Percentiles rank a stretch among this genome's conserved stretches.
phyloP scores from a whole-genome alignment of 2,329 filamentous ascomycete species.

The Aureobasidium leucospermi region DNA sequence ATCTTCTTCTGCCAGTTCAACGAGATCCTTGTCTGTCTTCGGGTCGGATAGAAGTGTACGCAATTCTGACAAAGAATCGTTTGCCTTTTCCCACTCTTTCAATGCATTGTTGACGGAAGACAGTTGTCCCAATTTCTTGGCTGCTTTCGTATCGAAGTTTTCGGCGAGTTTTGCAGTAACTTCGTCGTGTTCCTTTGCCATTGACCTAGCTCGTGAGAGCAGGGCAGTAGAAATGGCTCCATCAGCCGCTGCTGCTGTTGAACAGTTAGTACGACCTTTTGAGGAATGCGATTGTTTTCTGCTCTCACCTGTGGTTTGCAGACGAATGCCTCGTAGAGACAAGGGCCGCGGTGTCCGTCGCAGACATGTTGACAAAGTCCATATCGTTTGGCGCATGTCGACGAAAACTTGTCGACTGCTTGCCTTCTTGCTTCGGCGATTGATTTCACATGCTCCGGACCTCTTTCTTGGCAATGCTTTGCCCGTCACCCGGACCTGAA shows the following conservation, averaged over 20 bases:
- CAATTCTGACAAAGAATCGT: constrained; percentile 60
- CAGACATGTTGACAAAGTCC: constrained; percentile 21
- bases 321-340: constrained; percentile 12
- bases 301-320: constrained; percentile 18
- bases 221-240: constrained; percentile 46
- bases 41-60: constrained; percentile 66
- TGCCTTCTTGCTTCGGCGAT: background rate
- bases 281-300: background rate
- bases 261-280: background rate
- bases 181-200: constrained; percentile 49
- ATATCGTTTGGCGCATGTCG: constrained; percentile 15
- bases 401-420: constrained; percentile 7
- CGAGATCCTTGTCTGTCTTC: constrained; percentile 52
- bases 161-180: constrained; percentile 46
- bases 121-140: constrained; percentile 53
- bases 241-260: constrained; percentile 12
- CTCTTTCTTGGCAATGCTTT: background rate
- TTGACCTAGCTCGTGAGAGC: constrained; percentile 47
- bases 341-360: constrained; percentile 14
- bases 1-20: constrained; percentile 58
- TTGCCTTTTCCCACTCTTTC: constrained; percentile 51
- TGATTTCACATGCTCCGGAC: constrained; percentile 4
- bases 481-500: background rate
- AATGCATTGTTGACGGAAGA: constrained; percentile 45
- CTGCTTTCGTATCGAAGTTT: constrained; percentile 48